These are phyloP conservation scores for Coleophoma crateriformis DNA, from an alignment of 2,329 filamentous ascomycete genomes.

Conservation along the genomic window DNA sequence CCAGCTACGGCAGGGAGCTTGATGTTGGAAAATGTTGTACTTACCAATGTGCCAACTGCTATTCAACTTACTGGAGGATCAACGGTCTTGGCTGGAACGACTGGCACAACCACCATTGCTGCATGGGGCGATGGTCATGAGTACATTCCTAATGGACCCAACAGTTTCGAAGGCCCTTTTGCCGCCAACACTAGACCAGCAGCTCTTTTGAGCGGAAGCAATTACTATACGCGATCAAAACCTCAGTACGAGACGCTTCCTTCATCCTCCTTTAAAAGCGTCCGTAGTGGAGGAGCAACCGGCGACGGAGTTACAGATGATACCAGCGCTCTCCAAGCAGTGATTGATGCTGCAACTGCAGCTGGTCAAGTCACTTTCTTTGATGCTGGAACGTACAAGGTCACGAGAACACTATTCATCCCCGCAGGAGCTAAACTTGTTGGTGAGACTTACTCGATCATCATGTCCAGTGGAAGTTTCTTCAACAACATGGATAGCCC, in stretches of 20 bases:
- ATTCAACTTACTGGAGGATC: slow-evolving; percentile 53
- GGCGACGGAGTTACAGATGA: slow-evolving; percentile 55
- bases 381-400: slow-evolving; percentile 49
- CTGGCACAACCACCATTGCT: slow-evolving; percentile 58
- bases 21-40: slow-evolving; percentile 82
- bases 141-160: slow-evolving; percentile 48
- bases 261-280: slow-evolving; percentile 35
- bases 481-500: slow-evolving; percentile 39
- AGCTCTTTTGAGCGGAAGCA: slow-evolving; percentile 36
- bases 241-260: slow-evolving; percentile 43
- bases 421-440: slow-evolving; percentile 34
- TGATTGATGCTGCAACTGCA: slow-evolving; percentile 44
- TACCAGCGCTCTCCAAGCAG: slow-evolving; percentile 50
- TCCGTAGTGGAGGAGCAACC: slow-evolving; percentile 34
- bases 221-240: slow-evolving; percentile 45
- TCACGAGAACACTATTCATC: slow-evolving; percentile 41
- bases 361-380: slow-evolving; percentile 48
- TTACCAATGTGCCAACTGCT: slow-evolving; percentile 58
- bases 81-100: slow-evolving; percentile 53
- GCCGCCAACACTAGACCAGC: slow-evolving; percentile 36
- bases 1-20: slow-evolving; percentile 68
- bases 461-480: slow-evolving; percentile 29
- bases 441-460: slow-evolving; percentile 37
- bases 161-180: slow-evolving; percentile 31
- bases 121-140: slow-evolving; percentile 76